A percentile compares a stretch with the other conserved stretches of the same genome.
Evolutionary conservation across 2,329 filamentous ascomycete species (phyloP).

Genomic region (Claviceps sp.): DNA sequence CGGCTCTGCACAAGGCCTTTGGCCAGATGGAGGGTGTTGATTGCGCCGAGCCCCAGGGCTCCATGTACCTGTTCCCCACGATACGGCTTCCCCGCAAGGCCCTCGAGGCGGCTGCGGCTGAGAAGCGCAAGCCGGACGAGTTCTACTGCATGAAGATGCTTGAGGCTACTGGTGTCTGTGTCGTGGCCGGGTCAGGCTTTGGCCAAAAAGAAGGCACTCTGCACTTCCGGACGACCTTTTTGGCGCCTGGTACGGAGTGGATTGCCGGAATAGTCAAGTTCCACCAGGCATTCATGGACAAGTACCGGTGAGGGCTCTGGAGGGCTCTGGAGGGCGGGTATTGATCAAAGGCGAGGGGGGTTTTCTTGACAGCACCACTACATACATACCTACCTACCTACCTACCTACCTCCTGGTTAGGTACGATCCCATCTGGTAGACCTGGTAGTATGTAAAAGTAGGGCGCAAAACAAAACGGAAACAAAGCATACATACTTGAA

Average conservation of each 20-base stretch:
- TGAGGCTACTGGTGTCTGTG: slow-evolving; percentile 87
- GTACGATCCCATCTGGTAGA: no score
- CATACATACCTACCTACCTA: background rate
- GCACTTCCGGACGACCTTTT: slow-evolving; percentile 94
- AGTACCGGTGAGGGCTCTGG: slow-evolving; percentile 42
- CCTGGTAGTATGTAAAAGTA: no score
- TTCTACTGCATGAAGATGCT: slow-evolving; percentile 88
- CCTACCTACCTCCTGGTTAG: background rate
- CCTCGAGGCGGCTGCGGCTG: slow-evolving; percentile 57
- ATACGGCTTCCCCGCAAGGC: slow-evolving; percentile 71
- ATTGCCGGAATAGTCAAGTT: slow-evolving; percentile 77
- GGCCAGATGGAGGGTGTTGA: slow-evolving; percentile 90
- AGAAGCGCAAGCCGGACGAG: slow-evolving; percentile 69
- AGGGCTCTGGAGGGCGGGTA: no score
- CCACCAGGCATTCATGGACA: slow-evolving; percentile 78
- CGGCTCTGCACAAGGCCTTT: slow-evolving; percentile 81
- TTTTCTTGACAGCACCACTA: no score
- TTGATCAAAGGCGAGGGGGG: no score
- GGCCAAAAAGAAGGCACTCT: slow-evolving; percentile 83
- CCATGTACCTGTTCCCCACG: slow-evolving; percentile 98
- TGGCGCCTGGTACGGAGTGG: slow-evolving; percentile 94
- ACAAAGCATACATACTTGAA: no score
- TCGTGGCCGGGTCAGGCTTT: slow-evolving; percentile 85
- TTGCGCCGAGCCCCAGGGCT: slow-evolving; percentile 79
- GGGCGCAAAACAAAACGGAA: no score